Evolutionary conservation across 2,329 filamentous ascomycete genomes (phyloP).

Genomic region (Fusarium sp.): DNA sequence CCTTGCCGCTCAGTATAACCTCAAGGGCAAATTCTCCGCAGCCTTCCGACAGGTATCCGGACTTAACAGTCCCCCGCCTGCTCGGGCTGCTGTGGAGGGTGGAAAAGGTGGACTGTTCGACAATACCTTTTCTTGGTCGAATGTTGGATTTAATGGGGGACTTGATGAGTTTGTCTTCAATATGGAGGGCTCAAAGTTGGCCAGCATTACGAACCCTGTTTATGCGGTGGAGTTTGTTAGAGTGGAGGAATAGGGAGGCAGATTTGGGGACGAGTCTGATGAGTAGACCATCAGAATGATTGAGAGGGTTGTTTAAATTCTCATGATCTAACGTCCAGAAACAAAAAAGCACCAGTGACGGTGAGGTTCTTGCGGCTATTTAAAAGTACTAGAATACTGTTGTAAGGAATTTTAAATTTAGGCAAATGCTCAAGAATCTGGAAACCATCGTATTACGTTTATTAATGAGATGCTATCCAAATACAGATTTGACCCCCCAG

Average conservation of each 20-base stretch:
- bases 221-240: neutral
- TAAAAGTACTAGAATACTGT: too few relatives aligned
- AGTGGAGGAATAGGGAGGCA: neutral
- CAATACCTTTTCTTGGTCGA: conserved; percentile 3
- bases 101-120: conserved; percentile 15
- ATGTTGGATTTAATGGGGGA: neutral
- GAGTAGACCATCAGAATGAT: too few relatives aligned
- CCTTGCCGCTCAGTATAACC: neutral
- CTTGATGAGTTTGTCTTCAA: conserved; percentile 20
- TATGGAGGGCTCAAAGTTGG: neutral
- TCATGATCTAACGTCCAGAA: too few relatives aligned
- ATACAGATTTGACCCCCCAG: too few relatives aligned
- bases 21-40: neutral
- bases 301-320: too few relatives aligned
- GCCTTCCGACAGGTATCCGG: conserved; percentile 8
- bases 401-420: too few relatives aligned
- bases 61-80: neutral
- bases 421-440: too few relatives aligned
- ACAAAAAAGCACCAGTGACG: too few relatives aligned
- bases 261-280: too few relatives aligned
- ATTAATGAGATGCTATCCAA: too few relatives aligned
- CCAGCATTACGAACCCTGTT: neutral
- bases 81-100: conserved; percentile 6
- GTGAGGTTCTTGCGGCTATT: too few relatives aligned
- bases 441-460: too few relatives aligned